Conservation (phyloP, 169 alveolate species). For the Amoebophrya sp. region DNA sequence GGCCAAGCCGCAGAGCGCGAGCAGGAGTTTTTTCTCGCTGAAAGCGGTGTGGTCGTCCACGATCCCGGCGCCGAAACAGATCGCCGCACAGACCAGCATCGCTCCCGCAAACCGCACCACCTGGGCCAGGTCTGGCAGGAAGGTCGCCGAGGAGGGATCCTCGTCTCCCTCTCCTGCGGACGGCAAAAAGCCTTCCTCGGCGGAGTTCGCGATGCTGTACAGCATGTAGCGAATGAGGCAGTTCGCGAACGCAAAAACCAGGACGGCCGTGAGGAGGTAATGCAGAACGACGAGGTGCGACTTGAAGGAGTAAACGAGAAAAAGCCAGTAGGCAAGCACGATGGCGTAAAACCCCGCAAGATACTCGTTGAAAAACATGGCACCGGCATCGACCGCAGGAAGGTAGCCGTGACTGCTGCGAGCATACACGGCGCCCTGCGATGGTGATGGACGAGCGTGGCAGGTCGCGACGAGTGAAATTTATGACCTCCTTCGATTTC, state of each 20-base stretch:
- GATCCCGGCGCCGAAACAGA: neutral
- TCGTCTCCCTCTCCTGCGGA: neutral
- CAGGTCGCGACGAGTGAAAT: no score
- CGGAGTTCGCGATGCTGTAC: neutral
- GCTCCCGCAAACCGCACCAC: neutral
- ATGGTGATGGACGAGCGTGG: no score
- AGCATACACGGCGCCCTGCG: neutral
- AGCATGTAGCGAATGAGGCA: neutral
- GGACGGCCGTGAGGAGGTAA: neutral
- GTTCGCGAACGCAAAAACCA: neutral
- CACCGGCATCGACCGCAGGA: neutral
- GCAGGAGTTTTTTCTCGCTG: neutral
- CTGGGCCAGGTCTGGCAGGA: neutral
- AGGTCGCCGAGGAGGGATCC: neutral
- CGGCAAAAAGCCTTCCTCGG: neutral
- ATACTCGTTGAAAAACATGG: neutral
- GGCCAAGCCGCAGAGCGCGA: neutral
- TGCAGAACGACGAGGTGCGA: neutral
- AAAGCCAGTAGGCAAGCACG: neutral
- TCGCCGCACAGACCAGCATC: neutral
- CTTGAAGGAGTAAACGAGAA: neutral
- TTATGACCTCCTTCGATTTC: no score
- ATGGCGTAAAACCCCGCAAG: neutral
- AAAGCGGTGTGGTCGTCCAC: neutral
- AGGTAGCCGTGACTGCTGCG: neutral